Evolutionary conservation across 2,329 filamentous ascomycete genomes (phyloP), one percentile per base, ranked within the genome.

Genomic region (Fusarium sublunatum): DNA sequence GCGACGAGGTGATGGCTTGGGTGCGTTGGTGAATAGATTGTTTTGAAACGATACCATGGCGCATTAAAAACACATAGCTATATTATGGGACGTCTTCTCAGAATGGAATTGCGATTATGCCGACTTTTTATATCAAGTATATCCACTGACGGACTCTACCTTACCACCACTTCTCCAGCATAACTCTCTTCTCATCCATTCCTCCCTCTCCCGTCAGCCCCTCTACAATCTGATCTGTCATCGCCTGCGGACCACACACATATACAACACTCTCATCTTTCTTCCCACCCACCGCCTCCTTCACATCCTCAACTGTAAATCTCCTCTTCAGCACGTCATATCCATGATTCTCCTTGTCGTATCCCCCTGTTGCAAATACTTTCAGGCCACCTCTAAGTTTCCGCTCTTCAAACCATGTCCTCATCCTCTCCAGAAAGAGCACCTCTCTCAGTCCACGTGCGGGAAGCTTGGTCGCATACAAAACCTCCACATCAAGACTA

Each of bases 221-320:
- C 19, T 77, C 74, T 1, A 89, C 85, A 64, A 90, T 82, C 45
- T 83, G 80, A 71, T 92, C 90, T 2, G 88, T 91, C 89, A 91
- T 91, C 3, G 68, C 67, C 10, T 87, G 87, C 12, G 88, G 83
- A 1, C 89, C 89, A 69, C 90, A 92, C 1, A 92, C 76, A 72
- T 91, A 92, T 11, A 86, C 85, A 4, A 88, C 78, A 2, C 76
- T 73, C 1, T 72, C 50, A 3, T 74, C 36, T 2, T 71, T 48
- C 4, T 56, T 77, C 24, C 77, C 35, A 6, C 42, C 74, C 1
- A 84, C 54, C 0, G 77, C 80, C 1, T 71, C 70, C 7, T 70
- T 67, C 5, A 86, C 61, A 63, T 86, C 82, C 0, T 70, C 63
- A 2, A 75, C 44, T 0, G 69, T 73, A 36, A 87, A 79, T 26